Base-by-base conservation (phyloP, 345 rosid genomes). In the Dovyalis caffra region DNA sequence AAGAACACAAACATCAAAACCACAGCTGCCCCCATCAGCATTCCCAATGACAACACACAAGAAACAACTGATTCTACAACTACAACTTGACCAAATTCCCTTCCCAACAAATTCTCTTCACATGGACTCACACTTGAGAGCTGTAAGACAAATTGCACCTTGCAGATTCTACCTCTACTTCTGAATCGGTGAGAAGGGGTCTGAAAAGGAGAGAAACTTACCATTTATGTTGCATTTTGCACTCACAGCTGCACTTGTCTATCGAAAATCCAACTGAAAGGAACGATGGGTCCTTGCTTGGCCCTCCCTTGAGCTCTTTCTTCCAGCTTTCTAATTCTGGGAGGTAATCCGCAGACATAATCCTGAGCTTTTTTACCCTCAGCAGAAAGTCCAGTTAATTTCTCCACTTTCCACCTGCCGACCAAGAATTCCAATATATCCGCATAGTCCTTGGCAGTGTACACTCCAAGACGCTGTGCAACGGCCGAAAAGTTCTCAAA, bases 281-380 rank as follows among this genome's bases (percentile, higher is more conserved):
- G 96, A 49, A 86, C 9, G 45, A 33, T 65, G 0, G 86, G 85
- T 51, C 84, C 85, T 83, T 90, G 76, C 82, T 93, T 87, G 8
- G 89, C 96, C 78, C 89, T 79, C 32, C 81, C 90, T 69, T 85
- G 90, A 80, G 96, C 92, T 80, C 97, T 88, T 85, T 95, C 99
- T 72, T 90, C 96, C 82, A 95, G 79, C 81, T 83, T 88, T 74
- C 94, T 85, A 66, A 92, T 85, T 81, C 94, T 88, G 18, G 90
- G 87, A 68, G 99, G 71, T 45, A 92, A 74, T 4, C 89, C 84
- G 8, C 99, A 95, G 20, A 95, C 81, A 53, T 91, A 95, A 5
- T 95, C 97, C 64, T 92, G 99, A 57, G 97, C 99, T 72, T 85
- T 85, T 69, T 85, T 84, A n/a, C 97, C 99, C 72, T 89, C 95